Conservation (phyloP, 106 monocot genomes). For the Allium cepa region DNA sequence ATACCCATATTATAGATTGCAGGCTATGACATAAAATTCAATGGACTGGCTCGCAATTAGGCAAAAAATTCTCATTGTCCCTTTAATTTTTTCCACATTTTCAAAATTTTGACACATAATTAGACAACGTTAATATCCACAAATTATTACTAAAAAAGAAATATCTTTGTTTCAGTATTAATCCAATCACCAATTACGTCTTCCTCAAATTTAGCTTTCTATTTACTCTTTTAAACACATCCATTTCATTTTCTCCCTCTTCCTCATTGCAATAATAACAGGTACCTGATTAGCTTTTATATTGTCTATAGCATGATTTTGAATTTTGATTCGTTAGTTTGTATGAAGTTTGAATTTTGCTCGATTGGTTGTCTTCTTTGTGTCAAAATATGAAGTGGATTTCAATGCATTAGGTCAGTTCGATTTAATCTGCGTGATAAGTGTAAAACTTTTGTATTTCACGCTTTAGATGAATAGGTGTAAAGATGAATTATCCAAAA, state of each 20-base stretch:
- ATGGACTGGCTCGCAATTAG: slow-evolving; percentile 2
- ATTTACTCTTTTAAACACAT: not conserved
- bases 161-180: not conserved
- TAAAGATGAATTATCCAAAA: not conserved
- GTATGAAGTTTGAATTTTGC: not conserved
- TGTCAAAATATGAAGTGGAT: not conserved
- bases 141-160: not conserved
- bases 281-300: not conserved
- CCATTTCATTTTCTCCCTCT: not conserved
- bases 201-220: not conserved
- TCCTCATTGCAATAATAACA: not conserved
- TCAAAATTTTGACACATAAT: too few species aligned
- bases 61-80: not conserved
- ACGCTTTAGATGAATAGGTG: too few species aligned
- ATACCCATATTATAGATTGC: too few species aligned
- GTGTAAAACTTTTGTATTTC: too few species aligned
- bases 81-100: too few species aligned
- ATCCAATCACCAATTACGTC: not conserved
- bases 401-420: not conserved
- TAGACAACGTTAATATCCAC: not conserved
- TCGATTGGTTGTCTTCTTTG: not conserved
- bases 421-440: too few species aligned
- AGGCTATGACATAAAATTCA: not conserved
- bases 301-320: not conserved
- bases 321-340: not conserved